Evolutionary conservation across 768 basidiomycete species (phyloP), one percentile per base, ranked within the genome.

Genomic region (Trametes cinnabarina): DNA sequence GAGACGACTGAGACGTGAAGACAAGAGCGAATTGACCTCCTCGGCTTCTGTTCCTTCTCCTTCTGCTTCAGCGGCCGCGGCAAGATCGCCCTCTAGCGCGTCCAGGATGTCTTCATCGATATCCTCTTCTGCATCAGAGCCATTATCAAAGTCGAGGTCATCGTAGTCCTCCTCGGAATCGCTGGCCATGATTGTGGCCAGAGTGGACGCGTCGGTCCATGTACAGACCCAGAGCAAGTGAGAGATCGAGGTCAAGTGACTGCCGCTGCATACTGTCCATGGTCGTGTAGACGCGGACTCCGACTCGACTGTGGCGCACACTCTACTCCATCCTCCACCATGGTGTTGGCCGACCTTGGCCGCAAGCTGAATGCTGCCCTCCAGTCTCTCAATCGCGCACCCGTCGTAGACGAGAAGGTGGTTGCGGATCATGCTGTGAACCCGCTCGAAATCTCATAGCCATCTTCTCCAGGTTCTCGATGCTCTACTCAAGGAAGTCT

Each of bases 301-400:
- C 40, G 53, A 46, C 20, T 25, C 42, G 11, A 37, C 22, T 48
- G 32, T 48, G 47, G 55, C 46, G 46, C 55, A 14, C 47, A 26
- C 22, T 17, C 41, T 59, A 26, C 51, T 30, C 7, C 49, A 44
- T 54, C 55, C 34, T 44, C 50, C 30, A 76, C 63, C 66, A 97
- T 98, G 97, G 97, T 99, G 70, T 81, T 99, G 67, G 90, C 92
- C 64, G 97, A 98, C 79, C 80, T 99, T 55, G 97, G 96, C 60
- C 84, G 90, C 62, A 90, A 87, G 68, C 89, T 99, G 73, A 97
- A 97, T 74, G 86, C 90, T 57, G 96, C 97, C 48, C 82, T 99
- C 50, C 88, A 90, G 15, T 91, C 94, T 34, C 85, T 98, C 59
- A 91, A 88, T 66, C 84, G 88, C 64, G 88, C 88, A 4, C 81